These are phyloP conservation scores for Mycocentrospora acerina DNA, from an alignment of 2,329 filamentous ascomycete species.

Conservation along the genomic window DNA sequence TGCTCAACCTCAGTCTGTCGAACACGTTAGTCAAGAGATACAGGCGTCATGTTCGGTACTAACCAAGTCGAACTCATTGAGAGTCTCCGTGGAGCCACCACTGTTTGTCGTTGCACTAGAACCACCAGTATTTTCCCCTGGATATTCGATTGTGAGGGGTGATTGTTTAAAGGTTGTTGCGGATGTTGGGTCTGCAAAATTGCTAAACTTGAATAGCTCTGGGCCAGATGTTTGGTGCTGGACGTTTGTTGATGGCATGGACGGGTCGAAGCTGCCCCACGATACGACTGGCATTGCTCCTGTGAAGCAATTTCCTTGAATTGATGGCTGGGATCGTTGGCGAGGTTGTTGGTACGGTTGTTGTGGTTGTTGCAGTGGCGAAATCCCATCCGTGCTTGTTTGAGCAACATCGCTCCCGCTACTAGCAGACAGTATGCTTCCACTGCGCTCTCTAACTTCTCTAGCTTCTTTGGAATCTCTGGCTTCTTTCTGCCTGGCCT, in stretches of 20 bases:
- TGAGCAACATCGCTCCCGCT: conserved; percentile 1
- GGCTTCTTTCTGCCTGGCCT: conserved; percentile 7
- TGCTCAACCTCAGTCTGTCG: conserved; percentile 50
- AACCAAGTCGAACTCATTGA: conserved; percentile 47
- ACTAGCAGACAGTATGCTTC: conserved; percentile 3
- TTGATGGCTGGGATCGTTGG: conserved; percentile 1
- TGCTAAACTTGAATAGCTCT: conserved; percentile 5
- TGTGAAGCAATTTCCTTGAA: conserved; percentile 13
- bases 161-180: not conserved
- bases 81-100: conserved; percentile 18
- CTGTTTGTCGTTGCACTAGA: conserved; percentile 14
- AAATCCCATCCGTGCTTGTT: conserved; percentile 2
- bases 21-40: conserved; percentile 3
- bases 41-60: not conserved
- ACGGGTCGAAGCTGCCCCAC: conserved; percentile 27
- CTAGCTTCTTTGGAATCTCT: too few relatives aligned
- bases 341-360: conserved; percentile 1
- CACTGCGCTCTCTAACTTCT: conserved; percentile 5
- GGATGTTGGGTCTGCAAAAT: conserved; percentile 1
- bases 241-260: conserved; percentile 3
- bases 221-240: conserved; percentile 5
- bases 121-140: conserved; percentile 4
- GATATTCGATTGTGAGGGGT: not conserved
- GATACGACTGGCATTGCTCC: conserved; percentile 27
- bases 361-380: conserved; percentile 5